A percentile compares a stretch with the other conserved stretches of the same genome.
These are phyloP conservation scores for Apiospora saccharicola DNA, from an alignment of 2,329 filamentous ascomycete genomes.

Conservation along the genomic window DNA sequence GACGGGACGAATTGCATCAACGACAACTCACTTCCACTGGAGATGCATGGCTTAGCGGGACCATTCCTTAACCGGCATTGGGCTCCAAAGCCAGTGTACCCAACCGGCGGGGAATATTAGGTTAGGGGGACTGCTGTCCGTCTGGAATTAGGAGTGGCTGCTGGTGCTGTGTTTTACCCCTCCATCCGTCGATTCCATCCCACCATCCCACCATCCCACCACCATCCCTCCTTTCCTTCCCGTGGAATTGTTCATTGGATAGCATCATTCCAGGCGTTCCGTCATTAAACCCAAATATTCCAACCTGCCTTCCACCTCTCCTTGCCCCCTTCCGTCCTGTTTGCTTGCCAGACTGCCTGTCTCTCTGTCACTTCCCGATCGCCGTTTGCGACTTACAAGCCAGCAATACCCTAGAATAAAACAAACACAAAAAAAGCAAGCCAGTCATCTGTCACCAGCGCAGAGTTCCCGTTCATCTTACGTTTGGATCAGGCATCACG, in stretches of 20 bases:
- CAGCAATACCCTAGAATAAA: not conserved
- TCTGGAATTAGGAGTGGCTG: not conserved
- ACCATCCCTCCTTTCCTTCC: constrained; percentile 1
- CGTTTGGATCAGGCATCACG: constrained; percentile 16
- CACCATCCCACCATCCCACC: not conserved
- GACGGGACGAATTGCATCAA: constrained; percentile 14
- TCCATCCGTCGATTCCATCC: constrained; percentile 2
- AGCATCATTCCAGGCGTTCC: constrained; percentile 14
- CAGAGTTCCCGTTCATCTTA: not conserved
- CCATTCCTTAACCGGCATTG: constrained; percentile 11
- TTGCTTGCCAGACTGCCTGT: not conserved
- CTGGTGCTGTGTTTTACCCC: not conserved
- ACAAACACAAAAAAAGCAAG: not conserved
- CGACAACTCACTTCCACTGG: constrained; percentile 12
- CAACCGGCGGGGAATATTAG: constrained; percentile 6
- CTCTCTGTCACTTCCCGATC: constrained; percentile 6
- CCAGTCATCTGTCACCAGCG: constrained; percentile 5
- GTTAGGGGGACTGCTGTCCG: not conserved
- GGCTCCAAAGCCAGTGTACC: constrained; percentile 8
- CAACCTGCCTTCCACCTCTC: not conserved
- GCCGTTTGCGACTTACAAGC: not conserved
- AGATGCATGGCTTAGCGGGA: not conserved
- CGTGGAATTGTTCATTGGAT: not conserved
- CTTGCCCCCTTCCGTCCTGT: constrained; percentile 9
- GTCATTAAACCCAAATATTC: constrained; percentile 15